A percentile compares a stretch with the other conserved stretches of the same genome.
Conservation (phyloP, 2,329 filamentous ascomycete genomes). For the Fonsecaea multimorphosa region DNA sequence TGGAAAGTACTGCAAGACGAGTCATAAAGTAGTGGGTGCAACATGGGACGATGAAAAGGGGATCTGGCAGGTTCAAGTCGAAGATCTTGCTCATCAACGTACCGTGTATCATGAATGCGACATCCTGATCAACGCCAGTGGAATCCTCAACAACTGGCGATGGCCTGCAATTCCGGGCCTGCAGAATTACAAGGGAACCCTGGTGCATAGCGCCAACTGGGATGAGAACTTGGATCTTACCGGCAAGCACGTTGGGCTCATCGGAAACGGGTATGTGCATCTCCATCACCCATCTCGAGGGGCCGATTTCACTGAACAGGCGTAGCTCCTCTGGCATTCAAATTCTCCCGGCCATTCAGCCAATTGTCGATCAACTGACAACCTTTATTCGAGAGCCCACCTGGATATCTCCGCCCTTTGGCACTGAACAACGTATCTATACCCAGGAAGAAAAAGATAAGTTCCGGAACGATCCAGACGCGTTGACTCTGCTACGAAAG, state of each 20-base stretch:
- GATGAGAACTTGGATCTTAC: slow-evolving; percentile 41
- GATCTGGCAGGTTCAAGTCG: slow-evolving; percentile 15
- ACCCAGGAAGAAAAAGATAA: slow-evolving; percentile 29
- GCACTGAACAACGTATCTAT: slow-evolving; percentile 37
- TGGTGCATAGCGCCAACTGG: slow-evolving; percentile 45
- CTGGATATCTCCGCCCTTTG: slow-evolving; percentile 28
- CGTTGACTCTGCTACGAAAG: slow-evolving; percentile 26
- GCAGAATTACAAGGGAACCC: slow-evolving; percentile 45
- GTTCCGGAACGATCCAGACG: slow-evolving; percentile 35
- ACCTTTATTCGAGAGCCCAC: slow-evolving; percentile 37
- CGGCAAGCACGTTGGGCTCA: slow-evolving; percentile 40
- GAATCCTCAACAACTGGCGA: slow-evolving; percentile 59
- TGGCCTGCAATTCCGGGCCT: slow-evolving; percentile 49
- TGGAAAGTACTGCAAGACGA: slow-evolving; percentile 60
- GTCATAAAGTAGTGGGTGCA: slow-evolving; percentile 12
- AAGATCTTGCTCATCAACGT: slow-evolving; percentile 1
- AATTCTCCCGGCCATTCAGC: slow-evolving; percentile 45
- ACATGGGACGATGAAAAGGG: slow-evolving; percentile 14
- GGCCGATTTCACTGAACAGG: slow-evolving; percentile 46
- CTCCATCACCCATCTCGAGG: background rate
- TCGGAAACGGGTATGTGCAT: slow-evolving; percentile 36
- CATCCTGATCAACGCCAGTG: slow-evolving; percentile 60
- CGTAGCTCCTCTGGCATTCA: slow-evolving; percentile 39
- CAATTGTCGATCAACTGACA: slow-evolving; percentile 42
- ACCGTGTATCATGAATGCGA: slow-evolving; percentile 10